Evolutionary conservation across 2,329 filamentous ascomycete species (phyloP), one percentile per base, ranked within the genome.

Genomic region (Neocucurbitaria cava): DNA sequence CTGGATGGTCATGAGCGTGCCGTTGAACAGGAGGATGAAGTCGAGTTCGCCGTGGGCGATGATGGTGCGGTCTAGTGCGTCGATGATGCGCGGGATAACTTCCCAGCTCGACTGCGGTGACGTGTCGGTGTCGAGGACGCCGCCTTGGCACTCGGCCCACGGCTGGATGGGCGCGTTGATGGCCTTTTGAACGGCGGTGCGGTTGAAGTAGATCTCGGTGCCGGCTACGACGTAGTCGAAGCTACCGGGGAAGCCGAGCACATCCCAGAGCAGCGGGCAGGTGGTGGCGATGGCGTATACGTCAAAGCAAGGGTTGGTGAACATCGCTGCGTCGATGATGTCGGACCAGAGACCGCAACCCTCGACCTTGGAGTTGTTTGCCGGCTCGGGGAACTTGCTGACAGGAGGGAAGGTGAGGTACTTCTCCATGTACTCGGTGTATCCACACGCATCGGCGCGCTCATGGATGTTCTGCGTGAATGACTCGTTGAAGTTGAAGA

Each of bases 251-350:
- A 89, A 88, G 15, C 86, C 86, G 2, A 93, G 79, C 0, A 89
- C 84, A 53, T 92, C 87, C 82, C 85, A 91, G 1, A 85, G 78
- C 2, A 87, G 61, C 0, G 91, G 91, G 70, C 91, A 95, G 11
- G 87, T 89, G 3, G 85, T 87, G 2, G 85, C 85, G 13, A 94
- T 83, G 46, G 89, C 85, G 76, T 94, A 95, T 10, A 90, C 78
- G 71, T 92, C 86, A 76, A 89, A 96, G 78, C 91, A 95, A 0
- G 91, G 91, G 76, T 95, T 95, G 30, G 85, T 74, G 1, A 78
- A 68, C 4, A 79, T 58, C 7, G 83, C 82, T 26, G 85, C 87
- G 0, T 79, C 61, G 63, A 78, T 78, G 26, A 90, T 83, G 20
- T 82, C 77, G 52, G 81, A 72, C 64, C 83, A 89, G 18, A 91